Percentiles rank a stretch among this genome's conserved stretches.
phyloP scores from a whole-genome alignment of 2,329 filamentous ascomycete genomes.

The Colletotrichum sp. region DNA sequence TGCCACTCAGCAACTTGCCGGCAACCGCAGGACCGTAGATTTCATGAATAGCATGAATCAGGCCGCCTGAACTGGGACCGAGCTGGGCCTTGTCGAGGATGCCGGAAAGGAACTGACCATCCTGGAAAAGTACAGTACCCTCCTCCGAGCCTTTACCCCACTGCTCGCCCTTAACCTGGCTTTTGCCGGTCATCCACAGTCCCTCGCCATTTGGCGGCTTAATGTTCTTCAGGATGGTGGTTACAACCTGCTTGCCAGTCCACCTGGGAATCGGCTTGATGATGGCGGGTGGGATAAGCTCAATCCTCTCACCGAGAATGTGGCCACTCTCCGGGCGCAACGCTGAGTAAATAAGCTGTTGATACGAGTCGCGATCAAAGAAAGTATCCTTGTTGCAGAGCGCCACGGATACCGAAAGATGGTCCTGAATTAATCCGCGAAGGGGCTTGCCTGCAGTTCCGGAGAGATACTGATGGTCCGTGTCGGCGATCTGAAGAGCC shows the following conservation, averaged over 20 bases:
- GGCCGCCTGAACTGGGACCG: conserved; percentile 82
- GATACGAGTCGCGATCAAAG: conserved; percentile 86
- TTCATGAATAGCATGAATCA: conserved; percentile 93
- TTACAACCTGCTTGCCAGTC: conserved; percentile 97
- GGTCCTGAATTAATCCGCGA: conserved; percentile 96
- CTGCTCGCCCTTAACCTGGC: conserved; percentile 76
- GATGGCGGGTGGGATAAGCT: conserved; percentile 81
- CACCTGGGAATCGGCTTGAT: conserved; percentile 82
- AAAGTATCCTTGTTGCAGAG: conserved; percentile 92
- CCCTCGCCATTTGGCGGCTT: conserved; percentile 77
- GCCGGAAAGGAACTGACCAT: conserved; percentile 87
- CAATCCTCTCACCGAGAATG: conserved; percentile 81
- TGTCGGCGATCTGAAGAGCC: conserved; percentile 91
- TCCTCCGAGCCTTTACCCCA: conserved; percentile 85
- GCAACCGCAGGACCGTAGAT: conserved; percentile 88
- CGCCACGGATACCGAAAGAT: conserved; percentile 92
- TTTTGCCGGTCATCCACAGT: conserved; percentile 80
- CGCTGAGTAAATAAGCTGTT: conserved; percentile 91
- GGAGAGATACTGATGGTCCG: conserved; percentile 95
- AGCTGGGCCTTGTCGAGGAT: conserved; percentile 97
- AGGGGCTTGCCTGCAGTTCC: conserved; percentile 93
- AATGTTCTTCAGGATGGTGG: conserved; percentile 92
- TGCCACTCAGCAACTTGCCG: conserved; percentile 85
- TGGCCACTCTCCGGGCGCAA: conserved; percentile 90
- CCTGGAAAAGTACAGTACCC: conserved; percentile 78